These are phyloP conservation scores for Singerocomus inundabilis DNA, from an alignment of 1,284 basidiomycete species.

Conservation along the genomic window DNA sequence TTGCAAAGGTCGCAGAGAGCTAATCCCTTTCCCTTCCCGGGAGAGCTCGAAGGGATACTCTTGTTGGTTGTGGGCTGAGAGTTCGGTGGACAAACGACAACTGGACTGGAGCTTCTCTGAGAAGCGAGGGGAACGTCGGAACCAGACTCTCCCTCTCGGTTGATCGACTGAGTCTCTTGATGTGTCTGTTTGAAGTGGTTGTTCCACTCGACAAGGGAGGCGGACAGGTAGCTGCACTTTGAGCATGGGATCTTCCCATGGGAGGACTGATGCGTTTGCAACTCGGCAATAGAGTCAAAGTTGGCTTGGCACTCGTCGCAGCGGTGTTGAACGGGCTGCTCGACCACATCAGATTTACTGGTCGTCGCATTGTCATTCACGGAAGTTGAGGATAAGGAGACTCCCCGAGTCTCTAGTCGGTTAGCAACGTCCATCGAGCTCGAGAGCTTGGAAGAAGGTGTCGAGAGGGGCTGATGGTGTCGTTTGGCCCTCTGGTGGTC, in stretches of 20 bases:
- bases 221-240: constrained; percentile 22
- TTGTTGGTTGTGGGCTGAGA: constrained; percentile 17
- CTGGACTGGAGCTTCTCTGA: constrained; percentile 18
- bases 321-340: constrained; percentile 9
- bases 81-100: constrained; percentile 13
- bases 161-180: constrained; percentile 3
- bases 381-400: not conserved
- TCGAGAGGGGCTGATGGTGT: constrained; percentile 18
- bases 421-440: constrained; percentile 2
- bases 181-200: constrained; percentile 26
- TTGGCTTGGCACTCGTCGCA: constrained; percentile 22
- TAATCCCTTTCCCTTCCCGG: constrained; percentile 12
- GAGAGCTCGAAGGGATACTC: not conserved
- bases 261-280: constrained; percentile 26
- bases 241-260: constrained; percentile 27
- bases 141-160: constrained; percentile 6
- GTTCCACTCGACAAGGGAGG: constrained; percentile 31
- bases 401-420: constrained; percentile 4
- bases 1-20: constrained; percentile 28
- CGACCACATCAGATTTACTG: not conserved
- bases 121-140: constrained; percentile 2
- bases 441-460: constrained; percentile 6
- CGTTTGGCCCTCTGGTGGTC: constrained; percentile 25
- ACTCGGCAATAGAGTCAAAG: constrained; percentile 20
- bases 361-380: not conserved